Conservation (phyloP, 805 yeast genomes). For the Yarrowia sp. region DNA sequence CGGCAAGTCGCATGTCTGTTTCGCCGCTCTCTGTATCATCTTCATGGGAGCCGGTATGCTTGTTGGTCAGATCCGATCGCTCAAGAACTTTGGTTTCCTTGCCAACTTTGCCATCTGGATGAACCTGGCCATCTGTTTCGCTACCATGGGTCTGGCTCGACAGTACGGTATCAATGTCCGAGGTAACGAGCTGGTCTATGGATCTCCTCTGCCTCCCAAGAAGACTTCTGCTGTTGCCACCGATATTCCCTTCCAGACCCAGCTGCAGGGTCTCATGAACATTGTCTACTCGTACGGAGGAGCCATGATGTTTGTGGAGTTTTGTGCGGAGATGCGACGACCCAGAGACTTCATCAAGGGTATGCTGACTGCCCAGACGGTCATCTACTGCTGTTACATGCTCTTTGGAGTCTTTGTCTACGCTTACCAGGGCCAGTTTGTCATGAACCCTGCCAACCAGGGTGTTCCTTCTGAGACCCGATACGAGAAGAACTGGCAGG, state of each 20-base stretch:
- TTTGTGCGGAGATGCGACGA: constrained; percentile 49
- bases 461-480: constrained; percentile 38
- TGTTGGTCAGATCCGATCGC: constrained; percentile 44
- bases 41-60: constrained; percentile 48
- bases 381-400: constrained; percentile 45
- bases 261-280: constrained; percentile 45
- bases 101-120: constrained; percentile 50
- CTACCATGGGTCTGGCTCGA: constrained; percentile 47
- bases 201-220: constrained; percentile 29
- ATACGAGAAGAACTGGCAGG: constrained; percentile 40
- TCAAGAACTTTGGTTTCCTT: constrained; percentile 44
- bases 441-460: constrained; percentile 47
- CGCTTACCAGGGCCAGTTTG: constrained; percentile 48
- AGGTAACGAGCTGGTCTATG: constrained; percentile 31
- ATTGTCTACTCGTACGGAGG: constrained; percentile 53
- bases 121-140: constrained; percentile 46
- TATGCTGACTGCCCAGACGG: constrained; percentile 44
- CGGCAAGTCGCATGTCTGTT: constrained; percentile 39
- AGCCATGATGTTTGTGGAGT: constrained; percentile 50
- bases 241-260: constrained; percentile 33
- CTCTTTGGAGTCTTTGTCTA: constrained; percentile 47
- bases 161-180: constrained; percentile 38
- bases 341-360: constrained; percentile 53
- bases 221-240: constrained; percentile 24
- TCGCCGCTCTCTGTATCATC: constrained; percentile 44